phyloP scores from a whole-genome alignment of 305 asterid genomes.

The Fraxinus sp. region DNA sequence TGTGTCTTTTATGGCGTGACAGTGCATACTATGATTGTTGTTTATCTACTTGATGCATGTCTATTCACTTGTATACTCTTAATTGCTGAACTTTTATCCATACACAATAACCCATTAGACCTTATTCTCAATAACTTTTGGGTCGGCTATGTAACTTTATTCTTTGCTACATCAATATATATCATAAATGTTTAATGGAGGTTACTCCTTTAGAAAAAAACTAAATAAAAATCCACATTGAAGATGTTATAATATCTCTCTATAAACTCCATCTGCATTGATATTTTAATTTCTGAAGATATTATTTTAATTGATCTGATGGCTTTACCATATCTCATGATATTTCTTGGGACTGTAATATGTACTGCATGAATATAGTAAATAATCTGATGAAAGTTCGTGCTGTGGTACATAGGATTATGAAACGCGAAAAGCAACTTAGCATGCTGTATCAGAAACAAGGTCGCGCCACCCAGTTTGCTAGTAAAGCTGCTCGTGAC shows the following conservation, averaged over 20 bases:
- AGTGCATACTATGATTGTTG: conserved; percentile 4
- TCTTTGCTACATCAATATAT: background rate
- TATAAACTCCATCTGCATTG: background rate
- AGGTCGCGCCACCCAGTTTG: conserved; percentile 98
- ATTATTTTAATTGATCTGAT: background rate
- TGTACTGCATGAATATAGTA: conserved; percentile 4
- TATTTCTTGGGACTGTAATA: conserved; percentile 6
- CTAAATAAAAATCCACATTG: background rate
- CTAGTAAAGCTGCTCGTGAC: conserved; percentile 87
- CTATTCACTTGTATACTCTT: background rate
- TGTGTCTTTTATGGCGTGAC: background rate
- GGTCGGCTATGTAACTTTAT: background rate
- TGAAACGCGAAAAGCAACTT: conserved; percentile 96
- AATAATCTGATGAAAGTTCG: conserved; percentile 5
- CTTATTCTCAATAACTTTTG: background rate
- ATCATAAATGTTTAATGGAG: background rate
- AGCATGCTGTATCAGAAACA: conserved; percentile 97
- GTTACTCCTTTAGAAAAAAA: background rate
- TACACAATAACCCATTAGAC: background rate
- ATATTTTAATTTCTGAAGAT: background rate
- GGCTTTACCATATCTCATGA: conserved; percentile 9
- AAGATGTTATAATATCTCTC: background rate
- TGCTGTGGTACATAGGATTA: conserved; percentile 53
- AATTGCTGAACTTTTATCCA: background rate
- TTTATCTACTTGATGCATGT: background rate